Evolutionary conservation across 2,329 filamentous ascomycete species (phyloP).

Genomic region (Boeremia lycopersici): DNA sequence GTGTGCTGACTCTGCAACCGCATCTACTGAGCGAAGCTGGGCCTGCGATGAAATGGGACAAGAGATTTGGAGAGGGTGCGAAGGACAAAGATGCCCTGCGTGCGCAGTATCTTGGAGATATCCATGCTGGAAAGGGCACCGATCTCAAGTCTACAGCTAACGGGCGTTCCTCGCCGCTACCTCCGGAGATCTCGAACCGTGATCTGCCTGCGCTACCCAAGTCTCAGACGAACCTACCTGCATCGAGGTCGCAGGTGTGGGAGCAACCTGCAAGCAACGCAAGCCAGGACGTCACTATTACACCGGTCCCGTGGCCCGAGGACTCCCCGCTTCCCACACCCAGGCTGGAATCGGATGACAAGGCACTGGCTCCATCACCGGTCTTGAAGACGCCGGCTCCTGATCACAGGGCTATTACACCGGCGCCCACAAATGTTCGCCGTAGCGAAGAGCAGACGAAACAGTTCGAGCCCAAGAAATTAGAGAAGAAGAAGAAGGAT

Average conservation of each 20-base stretch:
- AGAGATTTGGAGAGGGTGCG: conserved; percentile 88
- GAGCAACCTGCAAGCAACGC: conserved; percentile 5
- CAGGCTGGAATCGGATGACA: conserved; percentile 38
- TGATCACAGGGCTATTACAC: conserved; percentile 33
- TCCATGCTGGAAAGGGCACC: conserved; percentile 71
- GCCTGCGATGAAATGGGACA: conserved; percentile 96
- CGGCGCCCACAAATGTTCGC: conserved; percentile 19
- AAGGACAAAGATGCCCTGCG: conserved; percentile 87
- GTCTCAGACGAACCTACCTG: conserved; percentile 30
- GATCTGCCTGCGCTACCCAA: conserved; percentile 52
- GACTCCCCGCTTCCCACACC: conserved; percentile 35
- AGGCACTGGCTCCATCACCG: conserved; percentile 36
- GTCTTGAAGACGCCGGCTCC: conserved; percentile 47
- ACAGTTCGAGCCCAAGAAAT: conserved; percentile 37
- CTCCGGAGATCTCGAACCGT: conserved; percentile 40
- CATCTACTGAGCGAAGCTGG: conserved; percentile 85
- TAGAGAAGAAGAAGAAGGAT: conserved; percentile 48
- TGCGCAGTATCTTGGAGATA: conserved; percentile 81
- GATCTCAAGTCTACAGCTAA: conserved; percentile 47
- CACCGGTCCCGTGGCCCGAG: conserved; percentile 38
- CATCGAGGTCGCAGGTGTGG: conserved; percentile 19
- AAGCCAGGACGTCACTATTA: conserved; percentile 41
- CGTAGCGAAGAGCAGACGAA: conserved; percentile 29
- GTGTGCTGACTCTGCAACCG: conserved; percentile 85
- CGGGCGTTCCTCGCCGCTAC: conserved; percentile 36